Base-by-base conservation (phyloP, 1,139 yeast species). In the Candida glucosophila region DNA sequence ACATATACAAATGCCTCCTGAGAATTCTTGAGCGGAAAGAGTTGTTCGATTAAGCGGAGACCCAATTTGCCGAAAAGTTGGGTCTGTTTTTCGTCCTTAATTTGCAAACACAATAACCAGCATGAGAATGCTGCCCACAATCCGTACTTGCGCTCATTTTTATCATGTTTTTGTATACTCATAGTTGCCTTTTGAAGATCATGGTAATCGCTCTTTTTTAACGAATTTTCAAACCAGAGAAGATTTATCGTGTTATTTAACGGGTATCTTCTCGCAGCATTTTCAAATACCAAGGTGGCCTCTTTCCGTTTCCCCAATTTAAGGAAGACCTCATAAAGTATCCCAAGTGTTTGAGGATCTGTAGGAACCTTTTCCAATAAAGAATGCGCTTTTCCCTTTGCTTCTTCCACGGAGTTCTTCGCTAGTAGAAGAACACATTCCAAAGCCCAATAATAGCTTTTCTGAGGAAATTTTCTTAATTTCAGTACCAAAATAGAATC, bases 1-100 rank as follows among this genome's bases (percentile, higher is more conserved):
- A 68, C 72, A 27, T 64, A 58, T 1, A 81, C 67, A 36, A 49
- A 81, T 3, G 66, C 52, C 33, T 81, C 86, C 35, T 79, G 86
- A 8, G 77, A 67, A 14, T 53, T 56, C 19, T 46, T 40, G 21
- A 57, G 45, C 1, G 80, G 76, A 19, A 52, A 47, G 13, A 61
- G 40, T 11, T 36, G 40, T 18, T 70, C 75, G 9, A 76, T 44
- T 33, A 77, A 41, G 34, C 74, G 67, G 28, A 58, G 39, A 0
- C 82, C 90, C 23, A 82, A 55, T 32, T 61, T 58, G 4, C 76
- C 73, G 36, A 66, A 74, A 20, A 80, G 50, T 14, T 48, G 52
- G 27, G 49, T 45, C 31, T 66, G 73, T 26, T 66, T 49, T 3
- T 55, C 55, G 5, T 55, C 6, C 24, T 27, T 12, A 35, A 46